phyloP scores from a whole-genome alignment of 257 asterid genomes.

The Prunella vulgaris region DNA sequence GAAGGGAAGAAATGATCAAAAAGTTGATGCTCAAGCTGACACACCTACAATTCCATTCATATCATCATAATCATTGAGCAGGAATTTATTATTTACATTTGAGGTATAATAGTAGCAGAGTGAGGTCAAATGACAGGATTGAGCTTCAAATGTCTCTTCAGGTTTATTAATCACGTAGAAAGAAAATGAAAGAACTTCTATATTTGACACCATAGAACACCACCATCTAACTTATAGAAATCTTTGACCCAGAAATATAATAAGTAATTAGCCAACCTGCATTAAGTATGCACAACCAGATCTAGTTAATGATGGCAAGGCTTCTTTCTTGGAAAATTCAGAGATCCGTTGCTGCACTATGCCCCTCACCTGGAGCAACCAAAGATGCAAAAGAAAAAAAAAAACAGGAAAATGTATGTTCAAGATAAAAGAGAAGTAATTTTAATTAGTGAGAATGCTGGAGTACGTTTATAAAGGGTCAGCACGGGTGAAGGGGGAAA shows the following conservation, averaged over 20 bases:
- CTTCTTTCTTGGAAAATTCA: slow-evolving; percentile 85
- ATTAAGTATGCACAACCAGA: slow-evolving; percentile 97
- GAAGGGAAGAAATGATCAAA: slow-evolving; percentile 93
- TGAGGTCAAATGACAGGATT: slow-evolving; percentile 9
- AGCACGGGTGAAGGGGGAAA: background rate
- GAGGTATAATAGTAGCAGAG: background rate
- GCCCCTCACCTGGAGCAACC: slow-evolving; percentile 62
- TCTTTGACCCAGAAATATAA: slow-evolving; percentile 11
- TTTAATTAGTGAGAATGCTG: slow-evolving; percentile 8
- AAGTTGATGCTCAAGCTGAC: slow-evolving; percentile 93
- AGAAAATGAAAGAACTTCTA: slow-evolving; percentile 3
- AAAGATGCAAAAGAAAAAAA: background rate
- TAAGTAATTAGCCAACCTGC: slow-evolving; percentile 59
- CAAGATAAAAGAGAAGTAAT: background rate
- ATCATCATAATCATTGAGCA: slow-evolving; percentile 6
- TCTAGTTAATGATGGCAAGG: slow-evolving; percentile 84
- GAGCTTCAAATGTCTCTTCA: slow-evolving; percentile 12
- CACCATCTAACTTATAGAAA: background rate
- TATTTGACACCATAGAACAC: slow-evolving; percentile 14
- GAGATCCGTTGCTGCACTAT: slow-evolving; percentile 88
- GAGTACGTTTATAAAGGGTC: background rate
- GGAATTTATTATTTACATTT: background rate
- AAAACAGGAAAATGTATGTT: background rate
- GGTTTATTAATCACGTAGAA: slow-evolving; percentile 6
- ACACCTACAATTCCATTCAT: slow-evolving; percentile 57